Base-by-base conservation (phyloP, 306 rosid species). In the Crataegus laevigata region DNA sequence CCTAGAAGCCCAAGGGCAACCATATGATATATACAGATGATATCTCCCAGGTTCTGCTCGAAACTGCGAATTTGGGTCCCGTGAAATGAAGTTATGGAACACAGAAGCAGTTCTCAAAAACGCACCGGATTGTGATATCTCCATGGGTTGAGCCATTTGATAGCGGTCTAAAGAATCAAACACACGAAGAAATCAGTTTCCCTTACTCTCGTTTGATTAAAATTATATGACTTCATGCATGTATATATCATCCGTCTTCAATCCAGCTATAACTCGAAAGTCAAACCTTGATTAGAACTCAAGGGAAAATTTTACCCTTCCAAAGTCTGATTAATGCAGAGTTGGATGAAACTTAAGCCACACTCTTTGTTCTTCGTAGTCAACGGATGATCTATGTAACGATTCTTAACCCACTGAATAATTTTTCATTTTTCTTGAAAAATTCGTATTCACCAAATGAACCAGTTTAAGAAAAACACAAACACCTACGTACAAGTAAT, bases 1-100 rank as follows among this genome's bases (percentile, higher is more conserved):
- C 82, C 98, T 86, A 60, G 87, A 87, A 79, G 98, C 98, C 98
- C 98, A 94, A 15, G 97, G 98, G 70, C 97, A 94, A 75, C 96
- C 96, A 84, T 90, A 94, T n/a, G 98, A 91, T 81, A 90, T 65
- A 58, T 90, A 94, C 32, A 94, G 85, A 85, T 94, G 98, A 83
- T 94, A 94, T 77, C 98, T 88, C 69, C 96, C 96, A 3, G 93
- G 73, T 75, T 91, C 97, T 3, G 94, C 86, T 8, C 89, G 89
- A 82, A 91, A 91, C 14, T 81, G 86, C 32, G 96, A 86, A 64
- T 76, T 73, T 3, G 80, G 86, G 55, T 87, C 93, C 73, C 79
- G 81, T 3, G 94, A 90, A 83, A 94, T 77, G n/a, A 85, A 76
- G 72, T 83, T 84, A 8, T 91, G 85, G 68, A 88, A 94, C 17